Base-by-base conservation (phyloP, 805 yeast species). In the Cyberlindnera suaveolens region DNA sequence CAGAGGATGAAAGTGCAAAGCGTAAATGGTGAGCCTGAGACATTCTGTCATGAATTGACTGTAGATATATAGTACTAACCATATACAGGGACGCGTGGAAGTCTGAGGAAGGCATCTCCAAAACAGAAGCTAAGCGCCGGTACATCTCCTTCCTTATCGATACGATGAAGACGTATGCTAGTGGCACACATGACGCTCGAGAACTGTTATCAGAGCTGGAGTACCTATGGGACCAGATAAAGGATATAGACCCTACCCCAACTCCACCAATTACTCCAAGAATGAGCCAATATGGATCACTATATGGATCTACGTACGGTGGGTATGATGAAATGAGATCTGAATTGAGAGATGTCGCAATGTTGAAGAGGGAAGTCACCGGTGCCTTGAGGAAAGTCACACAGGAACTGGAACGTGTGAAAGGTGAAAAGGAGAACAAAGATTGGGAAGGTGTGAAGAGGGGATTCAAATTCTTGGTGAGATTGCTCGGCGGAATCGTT, bases 21-120 rank as follows among this genome's bases (percentile, higher is more conserved):
- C 73, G 78, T 52, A 86, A 87, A 59, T 85, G 52, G 45, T 36
- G 30, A 40, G 43, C 34, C 11, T 17, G 34, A 17, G 16, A 8
- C 15, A 30, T 18, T 18, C 19, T 38, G 9, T 38, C 16, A n/a
- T 23, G 17, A 8, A 3, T 14, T 26, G n/a, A 13, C 6, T 14
- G 3, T 27, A 36, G 32, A 26, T 15, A 27, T 20, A 35, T n/a
- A 18, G 13, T 18, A 18, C 37, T 34, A 34, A 34, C 37, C 14
- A 31, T 89, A 83, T 9, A 38, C n/a, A 36, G 44, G 51, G 90
- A 84, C 53, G 88, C 95, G 0, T 87, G 96, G 96, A 78, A 82
- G 50, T 61, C 73, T 19, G 85, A 84, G 53, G 77, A 80, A 48
- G 95, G 95, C 0, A 56, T 84, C 23, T 56, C 78, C 16, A 74